Evolutionary conservation across 2,329 filamentous ascomycete genomes (phyloP).

Genomic region (Fusarium chaquense): DNA sequence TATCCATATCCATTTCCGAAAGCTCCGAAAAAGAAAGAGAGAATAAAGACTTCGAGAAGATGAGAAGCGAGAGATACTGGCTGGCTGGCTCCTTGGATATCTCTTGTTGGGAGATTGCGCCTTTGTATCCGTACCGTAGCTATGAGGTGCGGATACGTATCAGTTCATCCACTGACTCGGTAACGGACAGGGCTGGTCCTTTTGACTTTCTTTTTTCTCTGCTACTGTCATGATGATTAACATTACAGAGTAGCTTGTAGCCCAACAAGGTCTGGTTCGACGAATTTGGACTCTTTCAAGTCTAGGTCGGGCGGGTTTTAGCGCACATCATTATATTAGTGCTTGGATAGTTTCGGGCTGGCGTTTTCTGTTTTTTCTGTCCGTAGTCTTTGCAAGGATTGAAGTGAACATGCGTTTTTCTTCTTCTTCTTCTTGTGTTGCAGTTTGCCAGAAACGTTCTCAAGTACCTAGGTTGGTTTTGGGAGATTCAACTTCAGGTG

Average conservation of each 20-base stretch:
- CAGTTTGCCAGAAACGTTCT: conserved; percentile 8
- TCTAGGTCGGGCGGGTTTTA: conserved; percentile 32
- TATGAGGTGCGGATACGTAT: not conserved
- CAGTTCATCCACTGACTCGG: conserved; percentile 36
- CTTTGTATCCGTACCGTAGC: not conserved
- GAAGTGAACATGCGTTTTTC: not conserved
- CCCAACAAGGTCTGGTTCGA: conserved; percentile 17
- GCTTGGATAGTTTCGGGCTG: conserved; percentile 5
- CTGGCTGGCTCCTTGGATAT: not conserved
- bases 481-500: conserved; percentile 41
- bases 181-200: conserved; percentile 7
- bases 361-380: conserved; percentile 2
- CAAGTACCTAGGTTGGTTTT: conserved; percentile 14
- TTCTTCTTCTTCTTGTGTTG: not conserved
- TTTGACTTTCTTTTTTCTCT: not conserved
- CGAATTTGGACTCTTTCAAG: conserved; percentile 22
- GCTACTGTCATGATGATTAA: conserved; percentile 3
- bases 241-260: conserved; percentile 4
- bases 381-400: not conserved
- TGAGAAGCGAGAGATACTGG: not conserved
- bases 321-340: conserved; percentile 38
- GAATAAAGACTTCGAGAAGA: conserved; percentile 5
- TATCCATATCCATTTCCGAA: not conserved
- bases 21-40: conserved; percentile 20
- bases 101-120: not conserved